Base-by-base conservation (phyloP, 2,329 filamentous ascomycete genomes). In the Penicillium aurantiogriseum region DNA sequence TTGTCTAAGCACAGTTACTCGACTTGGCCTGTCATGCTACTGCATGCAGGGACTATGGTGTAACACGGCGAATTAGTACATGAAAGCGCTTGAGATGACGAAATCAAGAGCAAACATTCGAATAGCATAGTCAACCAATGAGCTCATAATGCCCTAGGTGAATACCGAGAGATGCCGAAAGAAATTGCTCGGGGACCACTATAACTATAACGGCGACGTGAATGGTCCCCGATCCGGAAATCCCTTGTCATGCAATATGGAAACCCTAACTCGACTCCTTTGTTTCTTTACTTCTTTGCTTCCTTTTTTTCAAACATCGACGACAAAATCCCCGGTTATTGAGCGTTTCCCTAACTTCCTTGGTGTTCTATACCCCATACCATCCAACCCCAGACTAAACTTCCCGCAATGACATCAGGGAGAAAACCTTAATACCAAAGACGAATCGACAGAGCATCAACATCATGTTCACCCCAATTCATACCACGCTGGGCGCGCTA, bases 391-490 rank as follows among this genome's bases (percentile, higher is more conserved):
- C 21, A n/a, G 39, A 45, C n/a, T 35, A n/a, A 15, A 25, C 8
- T 25, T 36, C 31, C 31, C 8, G 15, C 15, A 39, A 61, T 60
- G 58, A 60, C 56, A 58, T 56, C 58, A 59, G 46, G 31, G 35
- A 19, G 19, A 45, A 59, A 58, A 58, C 23, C 48, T 58, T 54
- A 23, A 46, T 45, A 47, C 25, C 47, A 54, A 42, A 47, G 51
- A 44, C 36, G 21, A 29, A 8, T 48, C 23, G 9, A 33, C 15
- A 44, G 11, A 40, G 10, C 25, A 33, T 27, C 21, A 15, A 19
- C 29, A 45, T 33, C 38, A 83, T 83, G 81, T 83, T 83, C 62
- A 83, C 81, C 0, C 80, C 81, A 0, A 53, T 83, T 27, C 76
- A 83, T 61, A 81, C 81, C 15, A 75, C 77, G 6, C 65, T 83